These are phyloP conservation scores for Syzygium aromaticum DNA, from an alignment of 345 rosid species.

Conservation along the genomic window DNA sequence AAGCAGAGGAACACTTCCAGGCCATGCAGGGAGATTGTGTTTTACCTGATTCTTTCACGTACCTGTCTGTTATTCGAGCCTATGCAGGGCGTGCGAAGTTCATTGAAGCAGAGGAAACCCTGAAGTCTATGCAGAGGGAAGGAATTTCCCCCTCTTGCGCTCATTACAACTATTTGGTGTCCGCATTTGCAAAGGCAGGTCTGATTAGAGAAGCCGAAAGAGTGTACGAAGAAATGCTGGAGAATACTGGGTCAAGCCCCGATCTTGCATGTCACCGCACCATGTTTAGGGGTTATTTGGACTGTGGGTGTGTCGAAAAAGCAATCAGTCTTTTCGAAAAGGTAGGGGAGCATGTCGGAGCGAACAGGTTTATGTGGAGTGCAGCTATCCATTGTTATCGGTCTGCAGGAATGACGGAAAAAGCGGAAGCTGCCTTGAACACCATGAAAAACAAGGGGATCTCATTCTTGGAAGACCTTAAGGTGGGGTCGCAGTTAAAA, in stretches of 20 bases:
- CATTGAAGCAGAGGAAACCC: constrained; percentile 50
- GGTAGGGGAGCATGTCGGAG: constrained; percentile 25
- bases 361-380: constrained; percentile 46
- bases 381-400: constrained; percentile 52
- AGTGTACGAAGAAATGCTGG: constrained; percentile 29
- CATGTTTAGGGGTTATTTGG: constrained; percentile 59
- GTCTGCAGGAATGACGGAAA: constrained; percentile 27
- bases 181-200: constrained; percentile 49
- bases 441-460: constrained; percentile 20
- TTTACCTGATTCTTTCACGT: constrained; percentile 37
- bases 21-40: constrained; percentile 52
- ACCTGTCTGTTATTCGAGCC: constrained; percentile 48
- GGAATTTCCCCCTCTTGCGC: constrained; percentile 36
- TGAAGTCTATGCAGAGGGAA: constrained; percentile 39
- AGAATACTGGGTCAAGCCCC: constrained; percentile 30
- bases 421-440: constrained; percentile 22
- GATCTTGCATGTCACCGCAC: constrained; percentile 38
- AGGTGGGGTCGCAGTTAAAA: constrained; percentile 23
- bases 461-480: constrained; percentile 19
- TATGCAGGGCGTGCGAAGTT: constrained; percentile 41
- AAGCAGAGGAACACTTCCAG: constrained; percentile 44
- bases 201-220: constrained; percentile 49
- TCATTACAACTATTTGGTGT: constrained; percentile 47
- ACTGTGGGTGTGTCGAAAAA: constrained; percentile 37
- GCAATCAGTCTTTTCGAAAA: constrained; percentile 46